Percentiles rank a stretch among this genome's conserved stretches.
Conservation (phyloP, 2,329 filamentous ascomycete genomes). For the Fusarium foetens region DNA sequence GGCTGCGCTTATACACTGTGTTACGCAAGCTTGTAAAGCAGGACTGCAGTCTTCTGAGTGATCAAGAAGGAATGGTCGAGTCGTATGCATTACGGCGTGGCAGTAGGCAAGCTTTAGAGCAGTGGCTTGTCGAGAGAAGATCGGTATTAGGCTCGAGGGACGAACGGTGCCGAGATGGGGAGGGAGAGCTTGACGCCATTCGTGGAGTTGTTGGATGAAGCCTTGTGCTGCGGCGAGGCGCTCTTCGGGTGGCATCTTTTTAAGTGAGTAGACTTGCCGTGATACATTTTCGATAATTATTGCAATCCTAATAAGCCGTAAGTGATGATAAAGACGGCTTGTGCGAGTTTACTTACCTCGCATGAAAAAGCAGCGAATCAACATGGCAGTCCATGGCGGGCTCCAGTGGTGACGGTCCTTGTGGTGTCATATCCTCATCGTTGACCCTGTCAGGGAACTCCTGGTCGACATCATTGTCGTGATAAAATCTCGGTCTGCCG, state of each 20-base stretch:
- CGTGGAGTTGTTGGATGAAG: slow-evolving; percentile 51
- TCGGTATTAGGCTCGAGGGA: slow-evolving; percentile 57
- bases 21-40: slow-evolving; percentile 42
- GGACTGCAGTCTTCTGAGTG: slow-evolving; percentile 31
- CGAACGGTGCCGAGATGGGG: slow-evolving; percentile 56
- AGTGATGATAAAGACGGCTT: fast-evolving
- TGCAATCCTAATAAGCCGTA: slow-evolving; percentile 42
- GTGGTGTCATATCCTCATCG: slow-evolving; percentile 64
- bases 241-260: slow-evolving; percentile 49
- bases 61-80: slow-evolving; percentile 62
- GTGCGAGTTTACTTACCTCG: slow-evolving; percentile 47
- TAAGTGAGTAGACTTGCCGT: slow-evolving; percentile 53
- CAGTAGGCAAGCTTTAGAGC: slow-evolving; percentile 64
- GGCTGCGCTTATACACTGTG: slow-evolving; percentile 53
- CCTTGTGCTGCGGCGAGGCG: slow-evolving; percentile 52
- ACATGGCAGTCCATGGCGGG: slow-evolving; percentile 58
- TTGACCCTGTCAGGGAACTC: slow-evolving; percentile 65
- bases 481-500: slow-evolving; percentile 68
- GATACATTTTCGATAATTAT: slow-evolving; percentile 54
- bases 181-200: slow-evolving; percentile 55
- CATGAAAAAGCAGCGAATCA: slow-evolving; percentile 58
- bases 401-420: slow-evolving; percentile 48
- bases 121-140: slow-evolving; percentile 60
- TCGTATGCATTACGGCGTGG: slow-evolving; percentile 66
- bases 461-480: slow-evolving; percentile 72